phyloP scores from a whole-genome alignment of 306 rosid genomes.

The Prunus campanulata region DNA sequence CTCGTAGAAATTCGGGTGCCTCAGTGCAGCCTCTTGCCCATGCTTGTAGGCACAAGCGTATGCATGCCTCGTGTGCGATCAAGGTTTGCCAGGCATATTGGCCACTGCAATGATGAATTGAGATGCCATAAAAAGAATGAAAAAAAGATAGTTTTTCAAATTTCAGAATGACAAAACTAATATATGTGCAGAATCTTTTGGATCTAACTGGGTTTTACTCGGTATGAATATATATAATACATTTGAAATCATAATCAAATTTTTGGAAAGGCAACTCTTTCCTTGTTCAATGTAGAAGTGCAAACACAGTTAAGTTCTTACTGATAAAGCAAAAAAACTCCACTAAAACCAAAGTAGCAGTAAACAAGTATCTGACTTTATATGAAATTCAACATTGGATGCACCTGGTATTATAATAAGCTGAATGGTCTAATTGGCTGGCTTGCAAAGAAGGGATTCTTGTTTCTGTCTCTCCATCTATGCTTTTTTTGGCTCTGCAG shows the following conservation, averaged over 20 bases:
- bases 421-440: conserved; percentile 40
- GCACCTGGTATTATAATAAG: conserved; percentile 65
- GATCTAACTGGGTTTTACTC: not conserved
- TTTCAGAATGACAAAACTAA: not conserved
- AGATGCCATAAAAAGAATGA: conserved; percentile 20
- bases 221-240: no score
- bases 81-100: conserved; percentile 94
- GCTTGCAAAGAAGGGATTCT: conserved; percentile 35
- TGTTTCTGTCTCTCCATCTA: conserved; percentile 42
- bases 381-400: conserved; percentile 9
- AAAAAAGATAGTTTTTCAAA: not conserved
- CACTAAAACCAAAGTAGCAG: not conserved
- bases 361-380: not conserved
- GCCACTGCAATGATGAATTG: conserved; percentile 54
- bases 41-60: conserved; percentile 87
- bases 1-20: conserved; percentile 80
- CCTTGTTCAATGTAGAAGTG: not conserved
- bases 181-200: not conserved
- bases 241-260: not conserved
- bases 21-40: conserved; percentile 93
- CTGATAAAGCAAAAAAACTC: not conserved
- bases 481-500: conserved; percentile 43
- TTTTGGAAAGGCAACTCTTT: not conserved
- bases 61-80: conserved; percentile 88
- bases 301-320: not conserved